Base-by-base conservation (phyloP, 2,329 filamentous ascomycete species). In the Achaetomium macrosporum region DNA sequence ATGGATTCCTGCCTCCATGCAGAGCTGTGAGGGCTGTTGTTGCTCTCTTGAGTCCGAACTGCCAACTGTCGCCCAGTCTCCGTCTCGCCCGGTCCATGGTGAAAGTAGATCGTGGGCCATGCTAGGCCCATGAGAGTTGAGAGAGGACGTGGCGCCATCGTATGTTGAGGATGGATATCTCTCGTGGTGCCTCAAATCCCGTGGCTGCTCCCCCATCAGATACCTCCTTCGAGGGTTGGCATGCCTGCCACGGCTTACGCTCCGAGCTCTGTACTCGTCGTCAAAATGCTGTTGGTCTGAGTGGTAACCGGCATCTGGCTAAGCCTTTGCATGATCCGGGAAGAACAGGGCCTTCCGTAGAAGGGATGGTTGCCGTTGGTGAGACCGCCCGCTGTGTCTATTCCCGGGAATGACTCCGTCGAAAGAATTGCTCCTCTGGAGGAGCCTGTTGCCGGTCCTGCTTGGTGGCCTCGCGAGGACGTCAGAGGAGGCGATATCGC, bases 301-400 rank as follows among this genome's bases (percentile, higher is more conserved):
- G 25, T 7, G 33, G 6, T 15, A 41, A 29, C 15, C 15, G 30
- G 37, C 20, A 15, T 29, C 35, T 4, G 31, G 31, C 19, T 46
- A 41, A 2, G 42, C 31, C 7, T 40, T 35, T n/a, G 29, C 2
- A 3, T 12, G 33, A 5, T 47, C 50, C 19, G 39, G 17, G 8
- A 48, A 44, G 11, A 31, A 48, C 2, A 52, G 17, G 15, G 47
- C 46, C n/a, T 57, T 49, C 7, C 55, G 49, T 5, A 57, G 31
- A 0, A 40, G 37, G 15, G 52, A 55, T 3, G 42, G 41, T 2
- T 12, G 46, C 1, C 52, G 49, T 19, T 19, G 40, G 5, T 31
- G 16, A 16, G 16, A 1, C 9, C 42, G 31, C 4, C 17, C 25
- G 7, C 5, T 39, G 13, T 13, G 36, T 9, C 17, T 16, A 20